Evolutionary conservation across 2,329 filamentous ascomycete species (phyloP).

Genomic region (Neofusicoccum cordaticola): DNA sequence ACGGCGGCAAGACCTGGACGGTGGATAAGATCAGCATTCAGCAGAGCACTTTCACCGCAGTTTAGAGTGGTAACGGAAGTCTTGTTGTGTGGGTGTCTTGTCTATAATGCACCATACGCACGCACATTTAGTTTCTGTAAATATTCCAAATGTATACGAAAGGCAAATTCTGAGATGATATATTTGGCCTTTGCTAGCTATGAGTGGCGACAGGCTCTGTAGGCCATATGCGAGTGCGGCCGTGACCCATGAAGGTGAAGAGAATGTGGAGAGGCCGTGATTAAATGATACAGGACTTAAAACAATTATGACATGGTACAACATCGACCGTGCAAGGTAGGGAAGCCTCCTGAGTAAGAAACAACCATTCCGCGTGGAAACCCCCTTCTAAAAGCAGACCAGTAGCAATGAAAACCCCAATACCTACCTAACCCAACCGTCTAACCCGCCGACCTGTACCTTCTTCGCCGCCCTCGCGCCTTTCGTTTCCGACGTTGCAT

Average conservation of each 20-base stretch:
- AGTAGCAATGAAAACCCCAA: background rate
- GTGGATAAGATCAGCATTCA: slow-evolving; percentile 39
- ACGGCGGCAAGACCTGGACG: slow-evolving; percentile 46
- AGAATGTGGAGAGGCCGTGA: background rate
- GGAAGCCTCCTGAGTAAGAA: background rate
- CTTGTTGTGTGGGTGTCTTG: background rate
- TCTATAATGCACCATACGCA: too few species aligned
- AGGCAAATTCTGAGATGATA: background rate
- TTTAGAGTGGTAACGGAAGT: background rate
- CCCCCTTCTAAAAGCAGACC: background rate
- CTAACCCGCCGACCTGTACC: background rate
- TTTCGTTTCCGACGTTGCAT: background rate
- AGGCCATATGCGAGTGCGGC: background rate
- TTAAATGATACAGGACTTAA: background rate
- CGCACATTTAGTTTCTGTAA: background rate
- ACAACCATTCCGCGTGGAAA: background rate
- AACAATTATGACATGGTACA: background rate
- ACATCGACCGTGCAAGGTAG: background rate
- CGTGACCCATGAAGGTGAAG: background rate
- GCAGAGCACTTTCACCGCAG: background rate
- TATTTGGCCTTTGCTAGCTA: background rate
- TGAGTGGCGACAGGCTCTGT: background rate
- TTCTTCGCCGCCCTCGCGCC: background rate
- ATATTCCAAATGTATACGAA: background rate
- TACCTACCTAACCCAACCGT: background rate